Conservation (phyloP, 345 rosid species). For the Ceriops decandra region DNA sequence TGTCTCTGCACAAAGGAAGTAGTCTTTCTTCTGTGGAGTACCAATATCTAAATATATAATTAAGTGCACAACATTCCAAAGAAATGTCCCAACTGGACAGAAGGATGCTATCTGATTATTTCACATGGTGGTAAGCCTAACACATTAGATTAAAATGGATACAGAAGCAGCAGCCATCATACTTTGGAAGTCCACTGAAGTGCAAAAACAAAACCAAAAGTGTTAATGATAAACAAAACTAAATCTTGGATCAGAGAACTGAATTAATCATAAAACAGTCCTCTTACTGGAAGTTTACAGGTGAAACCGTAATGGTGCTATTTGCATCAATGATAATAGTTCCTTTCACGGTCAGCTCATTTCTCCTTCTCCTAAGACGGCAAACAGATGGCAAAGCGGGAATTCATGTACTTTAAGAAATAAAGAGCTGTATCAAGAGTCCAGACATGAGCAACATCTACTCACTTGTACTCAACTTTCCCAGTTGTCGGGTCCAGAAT, state of each 20-base stretch:
- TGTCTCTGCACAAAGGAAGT: slow-evolving; percentile 94
- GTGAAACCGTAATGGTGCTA: slow-evolving; percentile 81
- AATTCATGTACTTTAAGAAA: neutral
- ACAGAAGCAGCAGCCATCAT: slow-evolving; percentile 95
- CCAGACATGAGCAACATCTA: neutral
- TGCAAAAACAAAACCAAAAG: slow-evolving; percentile 14
- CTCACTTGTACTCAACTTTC: slow-evolving; percentile 92
- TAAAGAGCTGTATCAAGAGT: neutral
- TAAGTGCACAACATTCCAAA: slow-evolving; percentile 28
- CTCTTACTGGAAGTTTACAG: slow-evolving; percentile 94
- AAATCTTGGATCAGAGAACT: neutral
- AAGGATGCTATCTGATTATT: slow-evolving; percentile 8
- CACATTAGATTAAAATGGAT: slow-evolving; percentile 41
- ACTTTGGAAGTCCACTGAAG: slow-evolving; percentile 90
- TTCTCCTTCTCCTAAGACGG: slow-evolving; percentile 69
- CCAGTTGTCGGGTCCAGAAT: slow-evolving; percentile 96
- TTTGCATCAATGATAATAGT: slow-evolving; percentile 77
- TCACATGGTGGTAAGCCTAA: neutral
- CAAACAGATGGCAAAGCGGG: slow-evolving; percentile 7
- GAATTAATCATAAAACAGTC: neutral
- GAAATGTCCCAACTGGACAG: neutral
- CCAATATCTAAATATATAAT: slow-evolving; percentile 66
- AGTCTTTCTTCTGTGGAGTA: slow-evolving; percentile 92
- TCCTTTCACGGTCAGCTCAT: slow-evolving; percentile 82
- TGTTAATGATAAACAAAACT: slow-evolving; percentile 16